phyloP scores from a whole-genome alignment of 2,329 filamentous ascomycete genomes.

The Cercospora sp. region DNA sequence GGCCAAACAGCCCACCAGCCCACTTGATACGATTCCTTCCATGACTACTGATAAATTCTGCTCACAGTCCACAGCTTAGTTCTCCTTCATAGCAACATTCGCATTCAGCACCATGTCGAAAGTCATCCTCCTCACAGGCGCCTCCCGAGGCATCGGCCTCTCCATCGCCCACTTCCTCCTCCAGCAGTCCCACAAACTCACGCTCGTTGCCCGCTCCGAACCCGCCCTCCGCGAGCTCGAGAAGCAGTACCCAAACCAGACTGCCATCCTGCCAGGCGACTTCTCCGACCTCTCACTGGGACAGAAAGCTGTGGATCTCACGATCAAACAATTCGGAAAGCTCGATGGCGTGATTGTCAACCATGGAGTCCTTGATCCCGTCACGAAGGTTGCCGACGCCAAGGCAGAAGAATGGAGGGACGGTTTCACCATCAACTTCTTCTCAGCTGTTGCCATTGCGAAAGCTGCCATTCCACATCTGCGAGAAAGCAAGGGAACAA shows the following conservation, averaged over 20 bases:
- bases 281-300: constrained; percentile 57
- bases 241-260: constrained; percentile 53
- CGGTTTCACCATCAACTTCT: constrained; percentile 81
- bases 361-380: constrained; percentile 78
- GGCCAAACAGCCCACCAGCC: neutral
- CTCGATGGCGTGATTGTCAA: constrained; percentile 86
- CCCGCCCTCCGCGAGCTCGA: constrained; percentile 57
- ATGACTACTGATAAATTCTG: neutral
- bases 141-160: constrained; percentile 66
- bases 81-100: neutral
- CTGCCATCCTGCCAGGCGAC: constrained; percentile 61
- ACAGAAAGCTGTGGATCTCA: constrained; percentile 63
- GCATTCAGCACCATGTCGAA: constrained; percentile 36
- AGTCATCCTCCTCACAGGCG: constrained; percentile 60
- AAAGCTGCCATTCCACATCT: constrained; percentile 70
- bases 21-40: neutral
- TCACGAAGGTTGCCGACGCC: constrained; percentile 67
- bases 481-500: constrained; percentile 64
- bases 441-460: constrained; percentile 78
- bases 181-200: constrained; percentile 44
- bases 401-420: constrained; percentile 73
- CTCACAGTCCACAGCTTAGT: neutral
- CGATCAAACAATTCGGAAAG: constrained; percentile 62
- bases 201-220: constrained; percentile 59
- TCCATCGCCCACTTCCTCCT: constrained; percentile 63